phyloP scores from a whole-genome alignment of 2,329 filamentous ascomycete species.

The Arachnopeziza araneosa region DNA sequence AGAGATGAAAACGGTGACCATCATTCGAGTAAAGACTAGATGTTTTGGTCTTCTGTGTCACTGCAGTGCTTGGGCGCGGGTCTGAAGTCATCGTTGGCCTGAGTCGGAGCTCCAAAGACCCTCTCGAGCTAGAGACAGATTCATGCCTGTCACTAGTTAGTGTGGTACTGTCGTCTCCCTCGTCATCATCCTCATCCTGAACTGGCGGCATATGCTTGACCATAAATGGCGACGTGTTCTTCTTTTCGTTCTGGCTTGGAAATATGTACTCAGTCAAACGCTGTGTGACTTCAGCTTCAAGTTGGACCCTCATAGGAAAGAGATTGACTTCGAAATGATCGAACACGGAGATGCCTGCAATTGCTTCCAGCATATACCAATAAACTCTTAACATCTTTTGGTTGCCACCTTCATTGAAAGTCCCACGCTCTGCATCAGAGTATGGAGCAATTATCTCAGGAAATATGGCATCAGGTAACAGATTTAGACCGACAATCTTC shows the following conservation, averaged over 20 bases:
- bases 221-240: constrained; percentile 57
- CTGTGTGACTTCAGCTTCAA: constrained; percentile 89
- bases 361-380: constrained; percentile 97
- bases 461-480: constrained; percentile 85
- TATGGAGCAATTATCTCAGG: constrained; percentile 95
- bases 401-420: constrained; percentile 50
- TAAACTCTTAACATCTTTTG: constrained; percentile 88
- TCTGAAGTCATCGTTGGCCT: constrained; percentile 72
- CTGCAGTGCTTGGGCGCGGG: constrained; percentile 21
- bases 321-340: constrained; percentile 94
- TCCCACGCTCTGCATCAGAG: constrained; percentile 57
- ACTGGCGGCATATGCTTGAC: constrained; percentile 45
- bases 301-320: constrained; percentile 87
- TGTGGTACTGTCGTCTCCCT: constrained; percentile 31
- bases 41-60: constrained; percentile 19
- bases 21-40: constrained; percentile 28
- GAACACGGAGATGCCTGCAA: constrained; percentile 94
- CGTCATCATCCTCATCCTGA: constrained; percentile 26
- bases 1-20: constrained; percentile 36
- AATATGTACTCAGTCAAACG: constrained; percentile 97
- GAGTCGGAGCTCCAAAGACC: constrained; percentile 75
- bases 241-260: constrained; percentile 61
- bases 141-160: constrained; percentile 38
- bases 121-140: constrained; percentile 53
- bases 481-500: constrained; percentile 80